Base-by-base conservation (phyloP, 345 rosid species). In the Kandelia obovata region DNA sequence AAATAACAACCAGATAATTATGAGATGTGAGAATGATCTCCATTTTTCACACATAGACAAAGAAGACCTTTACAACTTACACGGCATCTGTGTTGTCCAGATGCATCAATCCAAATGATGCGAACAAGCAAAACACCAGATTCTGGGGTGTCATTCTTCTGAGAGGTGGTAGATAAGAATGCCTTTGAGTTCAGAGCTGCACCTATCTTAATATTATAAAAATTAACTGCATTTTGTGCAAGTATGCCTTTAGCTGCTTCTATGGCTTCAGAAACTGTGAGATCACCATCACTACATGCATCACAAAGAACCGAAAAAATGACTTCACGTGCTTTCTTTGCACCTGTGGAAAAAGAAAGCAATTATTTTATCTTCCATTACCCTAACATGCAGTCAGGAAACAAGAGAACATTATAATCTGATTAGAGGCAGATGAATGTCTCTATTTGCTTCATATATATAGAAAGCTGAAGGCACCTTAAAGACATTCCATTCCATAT, bases 41-140 rank as follows among this genome's bases (percentile, higher is more conserved):
- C 7, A 39, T 20, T 62, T 71, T 58, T 37, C 53, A 71, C 11
- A 10, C 57, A 51, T 61, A 31, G 27, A 8, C 49, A 73, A 65
- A 58, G 47, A 32, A 72, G 13, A 2, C 5, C 28, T 63, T 30
- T 39, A 47, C 59, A 23, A 77, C 96, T 83, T 73, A 91, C 99
- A 11, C 96, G 99, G 64, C 92, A 92, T 90, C 99, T 80, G 68
- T 88, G 90, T 73, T 92, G 99, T 75, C 99, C 99, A 68, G 97
- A 92, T 53, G 93, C 62, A 85, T 95, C 99, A 62, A 82, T 87
- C 99, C 97, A 95, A 47, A 95, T 74, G 58, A 92, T 26, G 47
- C 99, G 97, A 73, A 90, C 85, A 73, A 92, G 75, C 5, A 85
- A 84, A 68, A 74, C 75, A 70, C 58, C 71, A 65, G 65, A 76